These are phyloP conservation scores for Selaginella tamariscina DNA, from an alignment of 75 land plant genomes.

Conservation along the genomic window DNA sequence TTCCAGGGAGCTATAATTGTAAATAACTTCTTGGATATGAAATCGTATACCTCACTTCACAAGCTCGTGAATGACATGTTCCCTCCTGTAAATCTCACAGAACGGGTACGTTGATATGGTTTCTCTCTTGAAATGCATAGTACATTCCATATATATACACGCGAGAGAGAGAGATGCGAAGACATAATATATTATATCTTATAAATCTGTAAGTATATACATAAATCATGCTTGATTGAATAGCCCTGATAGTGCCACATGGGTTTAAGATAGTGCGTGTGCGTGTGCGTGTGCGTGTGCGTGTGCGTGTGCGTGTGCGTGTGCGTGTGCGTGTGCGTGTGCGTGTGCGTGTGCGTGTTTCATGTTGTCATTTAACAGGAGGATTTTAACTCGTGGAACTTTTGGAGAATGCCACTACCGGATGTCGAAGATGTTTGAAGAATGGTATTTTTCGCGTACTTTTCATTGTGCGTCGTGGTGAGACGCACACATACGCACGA, in stretches of 20 bases:
- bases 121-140: background rate
- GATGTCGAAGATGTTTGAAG: slow-evolving; percentile 30
- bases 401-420: slow-evolving; percentile 64
- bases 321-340: too few species aligned
- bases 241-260: background rate
- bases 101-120: slow-evolving; percentile 43
- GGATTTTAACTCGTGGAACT: slow-evolving; percentile 78
- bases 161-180: background rate
- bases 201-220: background rate
- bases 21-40: slow-evolving; percentile 58
- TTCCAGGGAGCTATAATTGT: slow-evolving; percentile 84
- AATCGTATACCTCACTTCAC: slow-evolving; percentile 87
- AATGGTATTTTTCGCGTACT: background rate
- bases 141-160: background rate
- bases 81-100: slow-evolving; percentile 65
- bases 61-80: slow-evolving; percentile 94
- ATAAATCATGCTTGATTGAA: background rate
- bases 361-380: slow-evolving; percentile 45
- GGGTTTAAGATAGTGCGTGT: background rate
- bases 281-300: too few species aligned
- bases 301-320: too few species aligned
- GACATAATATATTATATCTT: background rate
- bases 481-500: background rate
- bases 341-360: background rate
- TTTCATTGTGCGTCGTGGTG: background rate